Evolutionary conservation across 768 basidiomycete species (phyloP).

Genomic region (Phlebiopsis flavidoalba): DNA sequence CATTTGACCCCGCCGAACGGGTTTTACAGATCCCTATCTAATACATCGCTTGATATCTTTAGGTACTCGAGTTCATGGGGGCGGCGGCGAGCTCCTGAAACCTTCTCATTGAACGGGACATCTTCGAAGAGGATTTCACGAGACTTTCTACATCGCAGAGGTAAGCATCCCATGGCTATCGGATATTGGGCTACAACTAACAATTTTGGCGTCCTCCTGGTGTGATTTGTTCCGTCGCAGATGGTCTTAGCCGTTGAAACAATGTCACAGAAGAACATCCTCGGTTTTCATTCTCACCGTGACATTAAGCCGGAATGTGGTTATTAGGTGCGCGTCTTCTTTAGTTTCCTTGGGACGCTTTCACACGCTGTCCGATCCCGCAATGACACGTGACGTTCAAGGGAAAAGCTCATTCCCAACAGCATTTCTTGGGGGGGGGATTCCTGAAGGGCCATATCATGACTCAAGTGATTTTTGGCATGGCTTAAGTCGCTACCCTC

Average conservation of each 20-base stretch:
- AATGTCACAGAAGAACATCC: slow-evolving; percentile 89
- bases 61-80: slow-evolving; percentile 96
- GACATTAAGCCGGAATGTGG: slow-evolving; percentile 95
- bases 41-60: slow-evolving; percentile 42
- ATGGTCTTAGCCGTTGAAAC: slow-evolving; percentile 94
- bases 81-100: slow-evolving; percentile 95
- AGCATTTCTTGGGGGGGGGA: slow-evolving; percentile 99
- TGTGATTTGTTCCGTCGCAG: slow-evolving; percentile 33
- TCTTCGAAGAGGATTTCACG: slow-evolving; percentile 87
- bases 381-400: slow-evolving; percentile 17
- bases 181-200: background rate
- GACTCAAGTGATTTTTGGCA: slow-evolving; percentile 92
- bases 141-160: slow-evolving; percentile 94
- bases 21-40: slow-evolving; percentile 42
- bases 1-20: slow-evolving; percentile 15
- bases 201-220: background rate
- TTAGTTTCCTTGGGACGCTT: slow-evolving; percentile 6
- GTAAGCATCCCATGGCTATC: slow-evolving; percentile 36
- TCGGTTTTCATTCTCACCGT: slow-evolving; percentile 96
- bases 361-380: background rate
- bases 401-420: slow-evolving; percentile 15
- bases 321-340: slow-evolving; percentile 21
- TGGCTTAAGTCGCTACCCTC: slow-evolving; percentile 69
- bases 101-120: slow-evolving; percentile 86
- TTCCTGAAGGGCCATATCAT: slow-evolving; percentile 89